A percentile compares a stretch with the other conserved stretches of the same genome.
phyloP scores from a whole-genome alignment of 169 alveolate species.

The Plasmodium inui region DNA sequence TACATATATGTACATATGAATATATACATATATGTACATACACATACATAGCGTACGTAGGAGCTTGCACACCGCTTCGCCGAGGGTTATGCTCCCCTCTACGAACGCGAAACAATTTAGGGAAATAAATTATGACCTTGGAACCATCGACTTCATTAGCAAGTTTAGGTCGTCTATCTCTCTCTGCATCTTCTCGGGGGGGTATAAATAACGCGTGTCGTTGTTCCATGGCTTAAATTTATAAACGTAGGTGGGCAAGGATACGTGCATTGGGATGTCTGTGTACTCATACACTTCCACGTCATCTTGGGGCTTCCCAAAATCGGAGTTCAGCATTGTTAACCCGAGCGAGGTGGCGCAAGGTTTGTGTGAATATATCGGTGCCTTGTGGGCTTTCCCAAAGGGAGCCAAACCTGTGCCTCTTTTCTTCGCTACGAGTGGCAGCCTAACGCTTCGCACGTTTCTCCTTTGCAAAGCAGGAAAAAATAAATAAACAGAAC shows the following conservation, averaged over 20 bases:
- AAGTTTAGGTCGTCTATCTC: constrained; percentile 46
- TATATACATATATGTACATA: neutral
- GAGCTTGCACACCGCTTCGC: neutral
- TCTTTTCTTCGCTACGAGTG: neutral
- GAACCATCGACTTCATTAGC: constrained; percentile 42
- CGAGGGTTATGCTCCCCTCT: neutral
- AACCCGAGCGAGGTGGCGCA: neutral
- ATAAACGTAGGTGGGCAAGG: constrained; percentile 22
- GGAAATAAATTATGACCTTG: neutral
- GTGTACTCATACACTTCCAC: constrained; percentile 52
- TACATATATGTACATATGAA: neutral
- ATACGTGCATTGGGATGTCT: constrained; percentile 57
- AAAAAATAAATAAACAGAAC: neutral
- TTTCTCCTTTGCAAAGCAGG: neutral
- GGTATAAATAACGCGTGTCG: constrained; percentile 58
- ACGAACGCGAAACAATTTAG: neutral
- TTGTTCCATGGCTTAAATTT: constrained; percentile 58
- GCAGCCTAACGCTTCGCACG: neutral
- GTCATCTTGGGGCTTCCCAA: constrained; percentile 49
- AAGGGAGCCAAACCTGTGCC: neutral
- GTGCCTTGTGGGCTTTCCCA: neutral
- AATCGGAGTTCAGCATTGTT: constrained; percentile 35
- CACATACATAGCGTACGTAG: no score
- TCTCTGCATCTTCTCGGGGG: constrained; percentile 51
- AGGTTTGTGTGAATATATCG: neutral